Conservation (phyloP, 768 basidiomycete genomes). For the Tephrocybe rancida region DNA sequence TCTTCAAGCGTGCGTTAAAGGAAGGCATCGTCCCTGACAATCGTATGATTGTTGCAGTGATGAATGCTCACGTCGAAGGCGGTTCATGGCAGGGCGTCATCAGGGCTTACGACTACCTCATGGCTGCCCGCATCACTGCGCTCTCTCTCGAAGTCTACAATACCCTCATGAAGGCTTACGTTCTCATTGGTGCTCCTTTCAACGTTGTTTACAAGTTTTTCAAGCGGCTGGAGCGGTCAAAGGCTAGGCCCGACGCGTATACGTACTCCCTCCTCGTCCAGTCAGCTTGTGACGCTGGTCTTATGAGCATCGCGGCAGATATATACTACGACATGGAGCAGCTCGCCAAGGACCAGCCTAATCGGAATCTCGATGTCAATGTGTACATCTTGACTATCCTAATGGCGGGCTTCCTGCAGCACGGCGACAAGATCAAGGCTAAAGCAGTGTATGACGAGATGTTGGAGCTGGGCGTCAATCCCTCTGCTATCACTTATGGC, state of each 20-base stretch:
- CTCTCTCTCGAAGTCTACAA: slow-evolving; percentile 70
- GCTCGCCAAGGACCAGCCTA: slow-evolving; percentile 33
- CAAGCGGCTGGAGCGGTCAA: slow-evolving; percentile 47
- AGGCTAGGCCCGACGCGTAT: slow-evolving; percentile 57
- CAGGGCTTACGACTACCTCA: slow-evolving; percentile 66
- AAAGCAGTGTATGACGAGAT: slow-evolving; percentile 75
- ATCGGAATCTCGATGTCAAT: slow-evolving; percentile 45
- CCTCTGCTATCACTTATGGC: slow-evolving; percentile 67
- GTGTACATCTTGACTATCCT: slow-evolving; percentile 72
- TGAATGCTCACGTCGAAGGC: slow-evolving; percentile 83
- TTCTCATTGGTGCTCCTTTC: slow-evolving; percentile 80
- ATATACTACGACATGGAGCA: slow-evolving; percentile 70
- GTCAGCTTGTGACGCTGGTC: slow-evolving; percentile 74
- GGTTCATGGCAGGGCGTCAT: slow-evolving; percentile 81
- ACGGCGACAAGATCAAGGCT: slow-evolving; percentile 54
- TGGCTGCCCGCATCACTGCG: slow-evolving; percentile 32
- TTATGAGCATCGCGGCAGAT: slow-evolving; percentile 64
- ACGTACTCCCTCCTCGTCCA: slow-evolving; percentile 80
- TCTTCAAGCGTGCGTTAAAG: slow-evolving; percentile 64
- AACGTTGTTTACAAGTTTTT: slow-evolving; percentile 63
- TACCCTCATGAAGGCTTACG: slow-evolving; percentile 81
- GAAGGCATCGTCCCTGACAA: slow-evolving; percentile 67
- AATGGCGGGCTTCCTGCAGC: slow-evolving; percentile 70
- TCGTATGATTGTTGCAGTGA: slow-evolving; percentile 66
- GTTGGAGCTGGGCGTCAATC: slow-evolving; percentile 61